Percentiles rank a stretch among this genome's conserved stretches.
Conservation (phyloP, 805 yeast species). For the Teunomyces tritomae region DNA sequence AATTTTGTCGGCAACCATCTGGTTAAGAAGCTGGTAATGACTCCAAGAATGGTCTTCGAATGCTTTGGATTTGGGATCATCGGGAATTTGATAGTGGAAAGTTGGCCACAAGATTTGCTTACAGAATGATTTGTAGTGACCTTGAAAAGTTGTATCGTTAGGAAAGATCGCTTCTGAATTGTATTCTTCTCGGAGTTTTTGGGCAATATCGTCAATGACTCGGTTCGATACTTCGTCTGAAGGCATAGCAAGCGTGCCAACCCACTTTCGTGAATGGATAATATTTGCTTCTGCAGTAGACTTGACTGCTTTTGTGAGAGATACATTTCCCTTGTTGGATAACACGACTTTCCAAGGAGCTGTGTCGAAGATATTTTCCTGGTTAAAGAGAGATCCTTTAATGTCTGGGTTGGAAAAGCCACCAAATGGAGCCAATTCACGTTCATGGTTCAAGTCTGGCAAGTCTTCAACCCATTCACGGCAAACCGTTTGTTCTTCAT, state of each 20-base stretch:
- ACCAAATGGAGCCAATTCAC: slow-evolving; percentile 60
- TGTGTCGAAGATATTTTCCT: slow-evolving; percentile 47
- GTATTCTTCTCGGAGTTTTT: slow-evolving; percentile 46
- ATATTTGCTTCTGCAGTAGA: slow-evolving; percentile 44
- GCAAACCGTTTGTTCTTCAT: slow-evolving; percentile 13
- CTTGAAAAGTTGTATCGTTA: slow-evolving; percentile 77
- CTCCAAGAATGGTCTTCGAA: slow-evolving; percentile 96
- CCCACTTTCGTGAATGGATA: slow-evolving; percentile 56
- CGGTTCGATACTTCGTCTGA: slow-evolving; percentile 70
- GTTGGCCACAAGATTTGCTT: slow-evolving; percentile 97
- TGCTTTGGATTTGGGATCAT: slow-evolving; percentile 88
- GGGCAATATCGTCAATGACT: slow-evolving; percentile 54
- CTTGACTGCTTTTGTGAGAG: slow-evolving; percentile 78
- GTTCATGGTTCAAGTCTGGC: slow-evolving; percentile 6
- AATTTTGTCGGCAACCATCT: slow-evolving; percentile 73
- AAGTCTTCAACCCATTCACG: slow-evolving; percentile 9
- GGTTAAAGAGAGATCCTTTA: slow-evolving; percentile 36
- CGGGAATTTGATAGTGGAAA: slow-evolving; percentile 89
- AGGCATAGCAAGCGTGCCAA: slow-evolving; percentile 92
- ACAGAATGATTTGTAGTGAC: slow-evolving; percentile 88
- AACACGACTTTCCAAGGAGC: slow-evolving; percentile 75
- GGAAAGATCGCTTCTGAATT: slow-evolving; percentile 66
- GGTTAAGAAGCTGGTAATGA: slow-evolving; percentile 73
- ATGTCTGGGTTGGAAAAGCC: slow-evolving; percentile 68
- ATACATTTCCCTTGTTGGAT: slow-evolving; percentile 80